Evolutionary conservation across 179 eudicot genomes (phyloP).

Genomic region (Patellifolia procumbens): DNA sequence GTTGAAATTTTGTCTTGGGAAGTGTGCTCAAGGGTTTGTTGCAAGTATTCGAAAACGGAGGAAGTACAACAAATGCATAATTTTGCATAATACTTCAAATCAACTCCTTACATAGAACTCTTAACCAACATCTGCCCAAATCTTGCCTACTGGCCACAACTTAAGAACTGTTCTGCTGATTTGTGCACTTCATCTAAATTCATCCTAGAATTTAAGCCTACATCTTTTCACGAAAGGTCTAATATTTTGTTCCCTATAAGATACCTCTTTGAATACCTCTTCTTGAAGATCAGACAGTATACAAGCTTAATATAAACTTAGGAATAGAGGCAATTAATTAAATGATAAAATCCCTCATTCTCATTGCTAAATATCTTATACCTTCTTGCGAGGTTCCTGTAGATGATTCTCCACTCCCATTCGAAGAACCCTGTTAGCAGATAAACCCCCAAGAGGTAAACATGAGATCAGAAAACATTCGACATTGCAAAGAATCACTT

Average conservation of each 20-base stretch:
- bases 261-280: neutral
- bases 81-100: neutral
- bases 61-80: too few relatives aligned
- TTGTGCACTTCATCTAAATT: neutral
- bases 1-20: too few relatives aligned
- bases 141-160: neutral
- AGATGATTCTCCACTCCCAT: slow-evolving; percentile 65
- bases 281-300: neutral
- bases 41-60: too few relatives aligned
- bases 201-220: neutral
- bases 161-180: neutral
- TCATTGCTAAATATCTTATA: slow-evolving; percentile 20
- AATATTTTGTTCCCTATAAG: neutral
- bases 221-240: neutral
- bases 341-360: neutral
- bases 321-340: neutral
- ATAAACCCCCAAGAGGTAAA: neutral
- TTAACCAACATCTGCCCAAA: neutral
- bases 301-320: neutral
- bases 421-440: slow-evolving; percentile 65
- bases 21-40: too few relatives aligned
- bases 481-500: neutral
- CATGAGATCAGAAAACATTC: neutral
- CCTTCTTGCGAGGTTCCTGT: slow-evolving; percentile 62
- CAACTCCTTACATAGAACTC: neutral